A percentile compares a stretch with the other conserved stretches of the same genome.
Evolutionary conservation across 139 green algal species (phyloP).

Genomic region (Nannochloris sp.): DNA sequence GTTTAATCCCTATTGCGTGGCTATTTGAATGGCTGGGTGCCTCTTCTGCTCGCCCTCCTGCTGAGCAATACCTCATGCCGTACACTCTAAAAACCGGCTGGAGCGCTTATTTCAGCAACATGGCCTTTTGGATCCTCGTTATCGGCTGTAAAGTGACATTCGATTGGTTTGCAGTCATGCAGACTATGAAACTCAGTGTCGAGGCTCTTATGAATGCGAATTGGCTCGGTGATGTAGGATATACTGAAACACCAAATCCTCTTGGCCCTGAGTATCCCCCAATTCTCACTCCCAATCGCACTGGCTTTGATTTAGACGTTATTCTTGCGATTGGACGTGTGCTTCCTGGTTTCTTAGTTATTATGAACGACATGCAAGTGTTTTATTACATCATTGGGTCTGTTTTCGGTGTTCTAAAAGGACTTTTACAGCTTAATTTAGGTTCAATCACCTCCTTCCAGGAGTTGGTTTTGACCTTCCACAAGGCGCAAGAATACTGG

Average conservation of each 20-base stretch:
- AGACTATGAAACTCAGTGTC: conserved; percentile 25
- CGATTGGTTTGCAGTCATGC: conserved; percentile 48
- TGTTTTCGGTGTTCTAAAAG: conserved; percentile 34
- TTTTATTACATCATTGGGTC: conserved; percentile 32
- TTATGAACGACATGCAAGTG: conserved; percentile 30
- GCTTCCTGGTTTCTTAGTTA: conserved; percentile 26
- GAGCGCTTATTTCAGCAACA: conserved; percentile 38
- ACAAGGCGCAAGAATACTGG: conserved; percentile 36
- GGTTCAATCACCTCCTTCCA: conserved; percentile 32
- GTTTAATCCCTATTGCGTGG: conserved; percentile 19
- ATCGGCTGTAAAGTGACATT: conserved; percentile 51
- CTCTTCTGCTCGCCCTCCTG: conserved; percentile 22
- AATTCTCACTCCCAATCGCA: neutral
- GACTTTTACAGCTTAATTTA: conserved; percentile 38
- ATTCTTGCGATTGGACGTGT: conserved; percentile 28
- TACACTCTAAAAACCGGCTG: conserved; percentile 8
- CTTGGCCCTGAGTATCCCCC: neutral
- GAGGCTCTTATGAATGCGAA: conserved; percentile 16
- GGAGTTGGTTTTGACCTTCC: conserved; percentile 34
- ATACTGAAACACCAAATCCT: neutral
- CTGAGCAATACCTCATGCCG: conserved; percentile 20
- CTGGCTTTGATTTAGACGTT: conserved; percentile 27
- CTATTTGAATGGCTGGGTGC: conserved; percentile 21
- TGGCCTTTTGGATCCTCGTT: conserved; percentile 46
- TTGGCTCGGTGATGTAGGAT: conserved; percentile 21